phyloP scores from a whole-genome alignment of 768 basidiomycete genomes.

The Trametes villosa region DNA sequence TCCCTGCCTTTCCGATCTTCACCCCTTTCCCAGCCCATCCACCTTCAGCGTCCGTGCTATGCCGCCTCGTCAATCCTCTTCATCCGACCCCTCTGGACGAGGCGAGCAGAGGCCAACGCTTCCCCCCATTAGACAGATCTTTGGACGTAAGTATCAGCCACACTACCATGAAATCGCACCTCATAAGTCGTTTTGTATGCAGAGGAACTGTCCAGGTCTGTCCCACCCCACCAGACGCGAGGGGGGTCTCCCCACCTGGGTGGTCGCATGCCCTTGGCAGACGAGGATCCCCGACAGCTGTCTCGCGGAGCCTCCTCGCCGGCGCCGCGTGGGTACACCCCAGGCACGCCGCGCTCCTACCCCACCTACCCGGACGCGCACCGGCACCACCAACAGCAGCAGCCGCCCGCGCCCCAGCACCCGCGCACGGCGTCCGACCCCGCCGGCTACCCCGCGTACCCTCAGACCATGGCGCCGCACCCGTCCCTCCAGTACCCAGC shows the following conservation, averaged over 20 bases:
- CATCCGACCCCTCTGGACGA: slow-evolving; percentile 25
- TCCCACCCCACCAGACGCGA: slow-evolving; percentile 29
- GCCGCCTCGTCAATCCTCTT: slow-evolving; percentile 30
- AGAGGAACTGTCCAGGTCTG: slow-evolving; percentile 33
- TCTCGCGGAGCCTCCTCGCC: slow-evolving; percentile 22
- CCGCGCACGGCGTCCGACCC: slow-evolving; percentile 24
- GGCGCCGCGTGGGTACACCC: slow-evolving; percentile 8
- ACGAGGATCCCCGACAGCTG: slow-evolving; percentile 25
- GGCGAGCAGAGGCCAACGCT: slow-evolving; percentile 58
- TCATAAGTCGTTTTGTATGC: neutral
- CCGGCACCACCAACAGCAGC: slow-evolving; percentile 13
- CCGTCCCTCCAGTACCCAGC: slow-evolving; percentile 19
- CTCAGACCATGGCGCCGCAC: slow-evolving; percentile 17
- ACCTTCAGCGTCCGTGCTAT: slow-evolving; percentile 21
- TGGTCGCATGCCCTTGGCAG: slow-evolving; percentile 29
- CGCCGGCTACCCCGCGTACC: slow-evolving; percentile 16
- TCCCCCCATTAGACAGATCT: slow-evolving; percentile 72
- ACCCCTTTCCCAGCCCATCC: neutral
- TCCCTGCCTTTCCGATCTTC: slow-evolving; percentile 6
- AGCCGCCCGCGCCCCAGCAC: slow-evolving; percentile 17
- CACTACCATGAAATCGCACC: neutral
- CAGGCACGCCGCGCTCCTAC: slow-evolving; percentile 22
- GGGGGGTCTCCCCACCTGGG: slow-evolving; percentile 29
- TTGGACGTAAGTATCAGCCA: slow-evolving; percentile 50
- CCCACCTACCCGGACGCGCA: slow-evolving; percentile 16